These are phyloP conservation scores for Plantago ovata DNA, from an alignment of 257 asterid species.

Conservation along the genomic window DNA sequence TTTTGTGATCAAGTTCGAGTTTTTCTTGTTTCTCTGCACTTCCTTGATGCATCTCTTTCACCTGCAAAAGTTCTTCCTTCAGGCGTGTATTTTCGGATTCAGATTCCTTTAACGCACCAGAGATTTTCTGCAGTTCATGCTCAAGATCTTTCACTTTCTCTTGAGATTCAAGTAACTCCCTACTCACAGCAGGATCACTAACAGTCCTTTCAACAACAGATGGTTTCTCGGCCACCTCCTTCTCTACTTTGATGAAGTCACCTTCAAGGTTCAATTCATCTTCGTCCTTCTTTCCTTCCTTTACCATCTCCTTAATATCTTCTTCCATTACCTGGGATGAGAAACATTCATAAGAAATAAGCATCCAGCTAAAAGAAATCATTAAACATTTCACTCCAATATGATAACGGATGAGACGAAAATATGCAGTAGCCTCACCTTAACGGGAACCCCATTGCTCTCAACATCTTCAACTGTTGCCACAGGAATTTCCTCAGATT, in stretches of 20 bases:
- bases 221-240: constrained; percentile 37
- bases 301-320: constrained; percentile 18
- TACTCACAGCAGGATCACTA: constrained; percentile 27
- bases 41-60: constrained; percentile 47
- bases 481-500: constrained; percentile 35
- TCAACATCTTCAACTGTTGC: constrained; percentile 39
- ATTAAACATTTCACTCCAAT: not conserved
- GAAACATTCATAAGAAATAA: not conserved
- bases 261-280: constrained; percentile 65
- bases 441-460: constrained; percentile 28
- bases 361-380: not conserved
- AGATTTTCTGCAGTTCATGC: constrained; percentile 50
- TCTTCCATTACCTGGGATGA: constrained; percentile 33
- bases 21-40: constrained; percentile 37
- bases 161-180: constrained; percentile 67
- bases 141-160: constrained; percentile 71
- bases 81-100: constrained; percentile 54
- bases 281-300: constrained; percentile 47
- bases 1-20: constrained; percentile 52
- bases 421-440: constrained; percentile 31
- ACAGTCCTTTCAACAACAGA: constrained; percentile 19
- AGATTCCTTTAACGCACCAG: constrained; percentile 47
- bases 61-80: constrained; percentile 54
- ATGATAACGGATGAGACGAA: not conserved
- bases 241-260: constrained; percentile 87